Evolutionary conservation across 2,329 filamentous ascomycete genomes (phyloP), one percentile per base, ranked within the genome.

Genomic region (Mollisia scopiformis): DNA sequence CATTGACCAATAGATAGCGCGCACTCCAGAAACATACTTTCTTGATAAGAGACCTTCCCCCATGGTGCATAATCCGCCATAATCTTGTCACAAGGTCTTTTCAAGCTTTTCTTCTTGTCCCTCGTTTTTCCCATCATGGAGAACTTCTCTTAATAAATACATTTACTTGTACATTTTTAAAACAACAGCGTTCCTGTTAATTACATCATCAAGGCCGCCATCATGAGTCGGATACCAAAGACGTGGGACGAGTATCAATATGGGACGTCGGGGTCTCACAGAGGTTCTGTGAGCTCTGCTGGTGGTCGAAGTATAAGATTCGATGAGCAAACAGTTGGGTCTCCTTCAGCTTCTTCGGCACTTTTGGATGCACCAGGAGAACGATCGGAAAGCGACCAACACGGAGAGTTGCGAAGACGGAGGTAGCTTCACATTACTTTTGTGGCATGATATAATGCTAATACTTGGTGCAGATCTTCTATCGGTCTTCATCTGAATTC

Each of bases 401-500:
- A 61, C 13, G 60, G 56, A n/a, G 66, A 61, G 28, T 62, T 72
- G 13, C 62, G 71, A 58, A 70, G 70, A 59, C 65, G 72, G 35
- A 69, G 71, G 72, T 69, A 62, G 47, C 58, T 63, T 51, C 11
- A 16, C 19, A 14, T 27, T 28, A 27, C 49, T 25, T 37, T 23
- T 56, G 14, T 31, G 8, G 14, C 31, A 37, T 14, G 30, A 23
- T 57, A 27, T 2, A 27, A 28, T 50, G 60, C 25, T 69, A 58
- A 69, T 49, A 35, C n/a, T 13, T 37, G 25, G 23, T 41, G 23
- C 63, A 87, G 85, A 62, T 85, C 84, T n/a, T 88, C 86, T 6
- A 78, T 85, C 39, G 83, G 82, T 31, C 80, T 84, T 64, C 81
- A 82, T 33, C 75, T 91, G 35, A 77, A 83, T 27, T 79, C 81